Evolutionary conservation across 768 basidiomycete species (phyloP).

Genomic region (Porphyrellus cyaneotinctus): DNA sequence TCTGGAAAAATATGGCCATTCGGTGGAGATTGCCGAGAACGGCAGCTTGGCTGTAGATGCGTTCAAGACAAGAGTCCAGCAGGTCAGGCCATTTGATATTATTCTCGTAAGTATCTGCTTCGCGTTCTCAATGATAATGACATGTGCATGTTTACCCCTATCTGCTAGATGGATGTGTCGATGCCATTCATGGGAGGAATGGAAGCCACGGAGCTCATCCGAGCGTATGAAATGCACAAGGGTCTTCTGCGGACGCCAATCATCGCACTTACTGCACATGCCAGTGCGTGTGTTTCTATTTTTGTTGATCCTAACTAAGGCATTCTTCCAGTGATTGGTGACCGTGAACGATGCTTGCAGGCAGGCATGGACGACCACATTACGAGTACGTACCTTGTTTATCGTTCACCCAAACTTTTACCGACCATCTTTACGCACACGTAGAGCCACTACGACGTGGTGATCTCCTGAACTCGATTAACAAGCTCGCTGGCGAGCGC

Average conservation of each 20-base stretch:
- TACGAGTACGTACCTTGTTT: constrained; percentile 52
- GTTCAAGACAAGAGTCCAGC: constrained; percentile 73
- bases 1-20: constrained; percentile 92
- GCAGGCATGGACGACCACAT: constrained; percentile 85
- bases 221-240: constrained; percentile 74
- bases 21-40: constrained; percentile 96
- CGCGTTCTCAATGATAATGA: not conserved
- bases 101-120: constrained; percentile 67
- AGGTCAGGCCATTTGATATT: constrained; percentile 79
- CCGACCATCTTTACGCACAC: not conserved
- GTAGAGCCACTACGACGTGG: constrained; percentile 75
- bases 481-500: constrained; percentile 71
- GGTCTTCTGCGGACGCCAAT: constrained; percentile 78
- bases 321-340: constrained; percentile 72
- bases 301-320: constrained; percentile 3
- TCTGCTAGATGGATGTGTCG: constrained; percentile 87
- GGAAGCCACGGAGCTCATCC: constrained; percentile 93
- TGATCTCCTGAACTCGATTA: constrained; percentile 78
- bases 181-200: constrained; percentile 99
- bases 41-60: constrained; percentile 91
- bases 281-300: constrained; percentile 56
- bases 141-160: constrained; percentile 1
- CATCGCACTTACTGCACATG: constrained; percentile 95
- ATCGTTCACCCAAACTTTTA: not conserved
- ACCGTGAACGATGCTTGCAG: constrained; percentile 68